Percentiles rank a stretch among this genome's conserved stretches.
These are phyloP conservation scores for Oryza glaberrima DNA, from an alignment of 176 grass and related monocot genomes.

Conservation along the genomic window DNA sequence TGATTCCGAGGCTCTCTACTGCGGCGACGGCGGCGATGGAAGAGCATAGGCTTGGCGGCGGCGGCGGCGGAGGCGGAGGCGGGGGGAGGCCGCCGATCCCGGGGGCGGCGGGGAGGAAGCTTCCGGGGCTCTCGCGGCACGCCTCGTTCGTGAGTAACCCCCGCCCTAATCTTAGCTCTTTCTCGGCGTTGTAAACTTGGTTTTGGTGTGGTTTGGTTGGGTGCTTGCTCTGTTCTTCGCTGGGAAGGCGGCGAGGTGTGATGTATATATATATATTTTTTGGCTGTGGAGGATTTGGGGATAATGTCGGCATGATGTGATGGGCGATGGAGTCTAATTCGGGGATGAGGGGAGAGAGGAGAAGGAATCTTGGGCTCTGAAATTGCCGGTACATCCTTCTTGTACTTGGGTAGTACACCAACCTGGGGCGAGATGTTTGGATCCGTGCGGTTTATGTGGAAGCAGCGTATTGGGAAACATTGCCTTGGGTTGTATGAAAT, in stretches of 20 bases:
- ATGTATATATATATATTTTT: background rate
- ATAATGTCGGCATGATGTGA: background rate
- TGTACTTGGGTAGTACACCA: constrained; percentile 32
- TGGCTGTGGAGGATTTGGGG: background rate
- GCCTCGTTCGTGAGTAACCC: constrained; percentile 66
- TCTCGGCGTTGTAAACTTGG: background rate
- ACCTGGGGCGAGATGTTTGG: constrained; percentile 13
- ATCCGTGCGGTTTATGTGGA: constrained; percentile 35
- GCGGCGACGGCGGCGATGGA: constrained; percentile 34
- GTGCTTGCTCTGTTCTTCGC: background rate
- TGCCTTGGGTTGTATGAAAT: constrained; percentile 3
- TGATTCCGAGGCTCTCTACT: background rate
- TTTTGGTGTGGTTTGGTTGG: constrained; percentile 5
- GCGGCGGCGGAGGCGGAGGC: background rate
- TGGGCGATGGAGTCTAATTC: background rate
- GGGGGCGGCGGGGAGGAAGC: constrained; percentile 39
- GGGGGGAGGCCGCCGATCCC: constrained; percentile 62
- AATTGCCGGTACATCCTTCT: constrained; percentile 4
- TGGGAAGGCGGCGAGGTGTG: background rate
- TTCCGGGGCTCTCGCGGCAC: constrained; percentile 60
- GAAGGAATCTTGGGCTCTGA: constrained; percentile 10
- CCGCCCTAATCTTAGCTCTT: constrained; percentile 22
- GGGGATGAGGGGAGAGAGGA: background rate
- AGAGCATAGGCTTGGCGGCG: constrained; percentile 35
- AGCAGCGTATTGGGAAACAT: constrained; percentile 3